Evolutionary conservation across 192 early-diverging fungal genomes (phyloP), one percentile per base, ranked within the genome.

Genomic region (Entomortierella lignicola): DNA sequence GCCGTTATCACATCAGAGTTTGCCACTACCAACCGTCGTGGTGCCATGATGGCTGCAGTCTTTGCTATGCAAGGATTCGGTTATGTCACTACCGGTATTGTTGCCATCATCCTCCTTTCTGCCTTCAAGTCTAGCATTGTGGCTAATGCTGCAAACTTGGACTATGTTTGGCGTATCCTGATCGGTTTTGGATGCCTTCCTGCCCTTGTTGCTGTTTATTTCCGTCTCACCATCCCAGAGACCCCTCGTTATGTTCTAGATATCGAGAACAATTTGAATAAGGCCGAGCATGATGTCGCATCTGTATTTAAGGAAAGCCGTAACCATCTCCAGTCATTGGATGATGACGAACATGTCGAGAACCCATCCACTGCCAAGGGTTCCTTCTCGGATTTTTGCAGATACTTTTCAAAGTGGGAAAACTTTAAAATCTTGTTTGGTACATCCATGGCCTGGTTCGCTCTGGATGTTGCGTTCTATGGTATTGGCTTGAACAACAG

Each of bases 1-100:
- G 93, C 95, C 23, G 93, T 94, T 63, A 98, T 98, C 65, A 95
- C 95, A 29, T 91, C 95, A 55, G 97, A 98, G 87, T 97, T 95
- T 66, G 93, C 97, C 52, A 91, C 91, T 29, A 88, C 91, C 37
- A 83, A 88, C 26, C 90, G 90, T 80, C 92, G 97, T 55, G 97
- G 97, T 57, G 92, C 89, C 74, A 90, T 98, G 89, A 93, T 94
- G 34, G 34, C 34, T 37, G 34, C 34, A 4, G 34, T 37, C 10
- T 37, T 37, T 10, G 34, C 34, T 37, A 37, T 37, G 34, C 34
- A 37, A 37, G 34, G 34, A 37, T 37, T 37, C 10, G 34, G 34
- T 37, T 37, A 93, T 60, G 79, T 98, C 1, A 54, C 91, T 27
- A 94, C 94, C 37, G 88, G 92, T 50, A 70, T 96, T 32, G 92